Evolutionary conservation across 169 alveolate genomes (phyloP).

Genomic region (Plasmodium gonderi): DNA sequence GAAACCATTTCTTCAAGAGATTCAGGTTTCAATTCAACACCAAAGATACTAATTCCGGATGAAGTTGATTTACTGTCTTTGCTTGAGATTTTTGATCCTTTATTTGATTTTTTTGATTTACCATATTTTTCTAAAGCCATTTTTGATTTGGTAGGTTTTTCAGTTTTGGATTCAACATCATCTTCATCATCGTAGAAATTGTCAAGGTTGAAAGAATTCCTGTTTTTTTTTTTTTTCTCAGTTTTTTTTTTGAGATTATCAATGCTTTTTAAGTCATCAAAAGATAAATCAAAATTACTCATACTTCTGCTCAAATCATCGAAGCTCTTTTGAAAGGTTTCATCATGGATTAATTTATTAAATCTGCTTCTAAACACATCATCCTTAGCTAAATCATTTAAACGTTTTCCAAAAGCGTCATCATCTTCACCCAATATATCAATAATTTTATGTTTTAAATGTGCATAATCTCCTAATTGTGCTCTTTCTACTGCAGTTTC

Average conservation of each 20-base stretch:
- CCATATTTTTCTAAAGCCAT: neutral
- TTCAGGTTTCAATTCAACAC: neutral
- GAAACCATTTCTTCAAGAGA: neutral
- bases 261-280: neutral
- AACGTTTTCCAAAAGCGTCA: neutral
- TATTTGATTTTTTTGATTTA: neutral
- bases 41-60: neutral
- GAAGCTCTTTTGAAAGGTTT: neutral
- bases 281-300: neutral
- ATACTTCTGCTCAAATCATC: no score
- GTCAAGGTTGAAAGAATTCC: neutral
- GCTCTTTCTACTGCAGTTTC: neutral
- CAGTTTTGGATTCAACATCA: no score
- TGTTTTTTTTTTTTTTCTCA: neutral
- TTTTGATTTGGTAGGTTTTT: neutral
- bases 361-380: neutral
- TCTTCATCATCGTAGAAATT: neutral
- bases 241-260: neutral
- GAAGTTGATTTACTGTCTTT: neutral
- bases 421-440: neutral
- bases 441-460: neutral
- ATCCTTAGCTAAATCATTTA: neutral
- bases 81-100: neutral
- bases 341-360: neutral
- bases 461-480: neutral